Base-by-base conservation (phyloP, 257 asterid species). In the Nicotiana tabacum region DNA sequence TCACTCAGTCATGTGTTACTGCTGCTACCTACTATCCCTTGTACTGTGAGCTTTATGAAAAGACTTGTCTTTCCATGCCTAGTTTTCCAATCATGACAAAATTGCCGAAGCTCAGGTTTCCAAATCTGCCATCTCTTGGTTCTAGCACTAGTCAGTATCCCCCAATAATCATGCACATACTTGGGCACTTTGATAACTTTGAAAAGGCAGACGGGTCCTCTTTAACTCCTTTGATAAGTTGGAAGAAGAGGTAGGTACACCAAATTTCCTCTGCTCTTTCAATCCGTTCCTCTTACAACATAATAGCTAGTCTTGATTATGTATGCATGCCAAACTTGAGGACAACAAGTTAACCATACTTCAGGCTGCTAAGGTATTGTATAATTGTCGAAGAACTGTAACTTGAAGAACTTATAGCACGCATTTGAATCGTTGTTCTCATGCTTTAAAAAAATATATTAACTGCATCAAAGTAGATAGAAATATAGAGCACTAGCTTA, bases 1-100 rank as follows among this genome's bases (percentile, higher is more conserved):
- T 92, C 66, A 92, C 94, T 13, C 96, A 92, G 55, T 88, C 96
- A 6, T 90, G 94, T 84, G 92, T 92, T 78, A 90, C 89, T 69
- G 70, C 91, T 67, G 85, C 90, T 67, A 84, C 86, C 62, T 86
- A 87, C 83, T 88, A 92, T 16, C 93, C 91, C 0, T 86, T 88
- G 92, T 85, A 92, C 29, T 89, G 92, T 7, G 91, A 92, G 27
- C 68, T 87, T 67, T 83, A 78, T 2, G 90, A 88, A 68, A 80
- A 81, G 68, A 43, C 68, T 37, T 17, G 77, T 78, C 86, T 89
- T 7, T 74, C 81, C 3, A 82, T 87, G 56, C 89, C 90, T 69
- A 77, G 62, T 84, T 81, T 85, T 66, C 58, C 88, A 2, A 78
- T 86, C 80, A 48, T 87, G 16, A 78, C 68, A 57, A 90, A 86